Evolutionary conservation across 495 filamentous ascomycete species (phyloP), one percentile per base, ranked within the genome.

Genomic region (Penicillium bovifimosum): DNA sequence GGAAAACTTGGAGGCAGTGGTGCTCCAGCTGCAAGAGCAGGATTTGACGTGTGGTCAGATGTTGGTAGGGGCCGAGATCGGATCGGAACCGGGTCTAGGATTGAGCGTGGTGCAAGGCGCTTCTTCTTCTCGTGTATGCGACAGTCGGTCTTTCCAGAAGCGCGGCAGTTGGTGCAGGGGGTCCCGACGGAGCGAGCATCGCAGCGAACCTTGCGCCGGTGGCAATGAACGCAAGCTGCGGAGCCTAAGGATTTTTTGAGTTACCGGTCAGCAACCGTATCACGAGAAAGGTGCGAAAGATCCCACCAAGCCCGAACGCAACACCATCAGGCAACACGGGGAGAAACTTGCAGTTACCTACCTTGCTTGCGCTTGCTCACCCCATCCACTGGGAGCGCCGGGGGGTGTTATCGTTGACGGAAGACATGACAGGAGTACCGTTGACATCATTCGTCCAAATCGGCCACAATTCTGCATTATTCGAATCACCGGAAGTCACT

Each of bases 121-220:
- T 75, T 76, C 54, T 74, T 75, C 61, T 76, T 76, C 52, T 76
- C 74, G 49, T 76, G 74, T 36, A 76, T 74, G 35, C 67, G 72
- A 40, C 74, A 76, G 53, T 76, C 74, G n/a, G 56, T 32, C 52
- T 73, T 76, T 38, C 72, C 72, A 34, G 71, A 71, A 31, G 69
- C 63, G 43, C 71, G 72, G 55, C 74, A 76, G 52, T 76, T 75
- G 32, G 72, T 71, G 52, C 74, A 76, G 5, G 74, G 74, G 3
- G 70, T 53, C 35, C 74, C 74, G 41, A 76, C 72, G 11, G 67
- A 28, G 43, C 72, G 72, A 36, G 74, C 72, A 62, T 76, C 74
- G 46, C 74, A 76, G 58, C 72, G 72, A 44, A 76, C 72, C 59
- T 76, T 76, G 52, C 74, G 72, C 47, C 74, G 71, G 60, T 76